Percentiles rank a stretch among this genome's conserved stretches.
Evolutionary conservation across 306 rosid species (phyloP).

Genomic region (Citrullus mucosospermus): DNA sequence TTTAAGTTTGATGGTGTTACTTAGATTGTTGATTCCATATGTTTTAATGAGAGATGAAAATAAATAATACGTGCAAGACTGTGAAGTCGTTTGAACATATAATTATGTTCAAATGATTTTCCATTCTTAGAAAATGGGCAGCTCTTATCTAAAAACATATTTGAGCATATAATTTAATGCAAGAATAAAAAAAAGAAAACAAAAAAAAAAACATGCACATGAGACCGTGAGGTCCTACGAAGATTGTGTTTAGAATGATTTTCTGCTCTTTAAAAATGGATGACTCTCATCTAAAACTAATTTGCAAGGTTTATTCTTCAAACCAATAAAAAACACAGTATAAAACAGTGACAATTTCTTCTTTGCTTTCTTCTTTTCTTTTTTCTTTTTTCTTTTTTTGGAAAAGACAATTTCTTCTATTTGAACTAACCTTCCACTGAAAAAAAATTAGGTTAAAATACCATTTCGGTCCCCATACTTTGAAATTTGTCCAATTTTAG

Average conservation of each 20-base stretch:
- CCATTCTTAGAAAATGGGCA: background rate
- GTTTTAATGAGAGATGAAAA: background rate
- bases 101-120: background rate
- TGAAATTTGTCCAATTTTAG: too few species aligned
- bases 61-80: background rate
- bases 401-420: background rate
- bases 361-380: too few species aligned
- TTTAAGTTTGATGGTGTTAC: background rate
- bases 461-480: too few species aligned
- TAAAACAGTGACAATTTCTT: background rate
- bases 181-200: background rate
- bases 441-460: background rate
- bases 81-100: background rate
- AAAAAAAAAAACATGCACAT: background rate
- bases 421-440: background rate
- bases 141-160: background rate
- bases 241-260: background rate
- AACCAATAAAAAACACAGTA: background rate
- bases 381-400: too few species aligned
- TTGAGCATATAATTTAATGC: background rate
- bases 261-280: background rate
- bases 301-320: background rate
- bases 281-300: background rate
- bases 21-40: background rate
- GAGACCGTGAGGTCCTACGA: background rate